Conservation (phyloP, 768 basidiomycete species). For the Trametes cingulata region DNA sequence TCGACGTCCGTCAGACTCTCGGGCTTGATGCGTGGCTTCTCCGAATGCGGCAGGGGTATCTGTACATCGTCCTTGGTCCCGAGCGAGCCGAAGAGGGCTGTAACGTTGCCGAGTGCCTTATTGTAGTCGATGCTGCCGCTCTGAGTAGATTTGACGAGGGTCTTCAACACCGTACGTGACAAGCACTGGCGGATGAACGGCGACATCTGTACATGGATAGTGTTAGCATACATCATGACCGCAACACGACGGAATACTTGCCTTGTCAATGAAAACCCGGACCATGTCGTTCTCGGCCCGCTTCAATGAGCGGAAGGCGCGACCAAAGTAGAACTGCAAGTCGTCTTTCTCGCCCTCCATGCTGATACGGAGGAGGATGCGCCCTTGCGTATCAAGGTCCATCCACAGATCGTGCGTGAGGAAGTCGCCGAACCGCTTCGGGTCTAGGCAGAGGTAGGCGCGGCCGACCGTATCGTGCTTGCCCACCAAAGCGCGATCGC, state of each 20-base stretch:
- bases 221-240: neutral
- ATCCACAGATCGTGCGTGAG: conserved; percentile 91
- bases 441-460: conserved; percentile 90
- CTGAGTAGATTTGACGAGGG: conserved; percentile 62
- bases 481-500: conserved; percentile 86
- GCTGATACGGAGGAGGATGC: conserved; percentile 84
- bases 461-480: conserved; percentile 93
- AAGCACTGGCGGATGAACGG: conserved; percentile 89
- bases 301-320: conserved; percentile 92
- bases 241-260: conserved; percentile 30
- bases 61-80: conserved; percentile 72
- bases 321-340: conserved; percentile 95
- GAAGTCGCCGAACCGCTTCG: conserved; percentile 83
- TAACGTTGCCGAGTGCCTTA: conserved; percentile 82
- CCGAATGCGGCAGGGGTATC: conserved; percentile 69
- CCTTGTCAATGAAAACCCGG: conserved; percentile 96
- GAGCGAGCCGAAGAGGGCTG: conserved; percentile 76
- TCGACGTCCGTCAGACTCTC: conserved; percentile 90
- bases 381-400: conserved; percentile 83
- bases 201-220: conserved; percentile 65
- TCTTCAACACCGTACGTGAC: conserved; percentile 73
- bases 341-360: conserved; percentile 99
- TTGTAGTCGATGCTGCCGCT: conserved; percentile 76
- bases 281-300: conserved; percentile 95
- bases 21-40: conserved; percentile 76